These are phyloP conservation scores for Endocladia muricata DNA, from an alignment of 31 red algal genomes.

Conservation along the genomic window DNA sequence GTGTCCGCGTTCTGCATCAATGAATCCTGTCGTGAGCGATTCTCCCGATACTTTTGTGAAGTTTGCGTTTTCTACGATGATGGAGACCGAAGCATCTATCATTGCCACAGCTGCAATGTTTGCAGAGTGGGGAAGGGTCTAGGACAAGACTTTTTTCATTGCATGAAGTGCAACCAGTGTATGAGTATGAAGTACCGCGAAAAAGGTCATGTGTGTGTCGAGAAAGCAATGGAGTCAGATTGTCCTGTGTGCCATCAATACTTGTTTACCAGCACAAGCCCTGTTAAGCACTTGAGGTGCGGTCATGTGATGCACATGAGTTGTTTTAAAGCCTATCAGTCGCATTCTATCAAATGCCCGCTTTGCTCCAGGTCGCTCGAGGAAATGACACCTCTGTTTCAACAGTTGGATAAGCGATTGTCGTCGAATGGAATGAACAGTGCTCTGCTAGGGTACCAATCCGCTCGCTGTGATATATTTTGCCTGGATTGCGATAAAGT, in stretches of 20 bases:
- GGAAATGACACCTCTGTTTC: conserved; percentile 71
- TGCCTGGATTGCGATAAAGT: conserved; percentile 80
- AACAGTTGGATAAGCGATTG: conserved; percentile 60
- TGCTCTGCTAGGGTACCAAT: conserved; percentile 75
- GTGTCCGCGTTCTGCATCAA: conserved; percentile 69
- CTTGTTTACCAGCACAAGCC: conserved; percentile 87
- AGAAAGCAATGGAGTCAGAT: conserved; percentile 84
- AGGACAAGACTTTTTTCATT: conserved; percentile 94
- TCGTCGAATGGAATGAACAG: conserved; percentile 32
- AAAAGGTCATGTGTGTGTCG: conserved; percentile 75
- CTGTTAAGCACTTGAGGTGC: conserved; percentile 89
- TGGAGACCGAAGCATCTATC: conserved; percentile 70
- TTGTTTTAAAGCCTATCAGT: conserved; percentile 63
- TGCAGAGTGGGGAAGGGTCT: conserved; percentile 92
- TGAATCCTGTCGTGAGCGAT: conserved; percentile 50
- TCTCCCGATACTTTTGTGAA: conserved; percentile 86
- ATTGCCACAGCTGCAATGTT: conserved; percentile 97
- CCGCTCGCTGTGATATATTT: conserved; percentile 48
- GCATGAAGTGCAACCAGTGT: conserved; percentile 98
- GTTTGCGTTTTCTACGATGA: conserved; percentile 91
- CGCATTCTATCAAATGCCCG: conserved; percentile 65
- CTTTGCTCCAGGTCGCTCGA: conserved; percentile 83
- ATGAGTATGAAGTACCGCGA: conserved; percentile 78
- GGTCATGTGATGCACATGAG: conserved; percentile 95
- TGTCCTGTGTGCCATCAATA: conserved; percentile 93